Percentiles rank a stretch among this genome's conserved stretches.
phyloP scores from a whole-genome alignment of 352 stramenopile species.

The Elongisporangium anandrum region DNA sequence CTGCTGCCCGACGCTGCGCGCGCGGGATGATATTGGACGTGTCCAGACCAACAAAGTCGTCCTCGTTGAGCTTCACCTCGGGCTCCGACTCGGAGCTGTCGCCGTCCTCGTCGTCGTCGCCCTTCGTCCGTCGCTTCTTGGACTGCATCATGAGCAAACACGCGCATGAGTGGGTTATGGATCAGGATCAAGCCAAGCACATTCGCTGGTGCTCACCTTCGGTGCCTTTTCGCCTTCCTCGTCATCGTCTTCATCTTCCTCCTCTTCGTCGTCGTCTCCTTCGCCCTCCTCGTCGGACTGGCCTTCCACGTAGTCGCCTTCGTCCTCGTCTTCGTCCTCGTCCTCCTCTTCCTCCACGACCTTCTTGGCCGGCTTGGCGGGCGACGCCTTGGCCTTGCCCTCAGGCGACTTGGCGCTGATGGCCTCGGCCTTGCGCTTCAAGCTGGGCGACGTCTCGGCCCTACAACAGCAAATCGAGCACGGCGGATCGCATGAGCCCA shows the following conservation, averaged over 20 bases:
- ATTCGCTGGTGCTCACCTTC: neutral
- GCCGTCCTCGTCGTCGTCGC: constrained; percentile 54
- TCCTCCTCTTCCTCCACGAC: constrained; percentile 10
- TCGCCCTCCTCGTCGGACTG: constrained; percentile 32
- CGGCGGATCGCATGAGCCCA: neutral
- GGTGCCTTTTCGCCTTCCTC: constrained; percentile 30
- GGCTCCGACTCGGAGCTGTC: constrained; percentile 61
- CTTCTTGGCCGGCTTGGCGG: constrained; percentile 19
- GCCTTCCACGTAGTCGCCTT: constrained; percentile 24
- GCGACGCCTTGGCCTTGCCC: neutral
- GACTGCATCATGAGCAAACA: constrained; percentile 11
- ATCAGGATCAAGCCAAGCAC: too few species aligned
- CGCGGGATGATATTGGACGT: constrained; percentile 86
- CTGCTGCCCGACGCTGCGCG: constrained; percentile 59
- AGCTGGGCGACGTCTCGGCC: constrained; percentile 21
- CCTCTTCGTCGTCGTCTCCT: constrained; percentile 42
- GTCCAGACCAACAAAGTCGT: constrained; percentile 82
- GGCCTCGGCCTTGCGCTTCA: constrained; percentile 43
- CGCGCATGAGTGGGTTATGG: too few species aligned
- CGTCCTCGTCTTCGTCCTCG: constrained; percentile 24
- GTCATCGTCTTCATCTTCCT: constrained; percentile 39
- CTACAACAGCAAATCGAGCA: constrained; percentile 10
- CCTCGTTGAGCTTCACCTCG: constrained; percentile 81
- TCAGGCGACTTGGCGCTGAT: constrained; percentile 12
- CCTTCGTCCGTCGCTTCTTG: constrained; percentile 65